Percentiles rank a stretch among this genome's conserved stretches.
Conservation (phyloP, 1,139 yeast genomes). For the Pichia sp. region DNA sequence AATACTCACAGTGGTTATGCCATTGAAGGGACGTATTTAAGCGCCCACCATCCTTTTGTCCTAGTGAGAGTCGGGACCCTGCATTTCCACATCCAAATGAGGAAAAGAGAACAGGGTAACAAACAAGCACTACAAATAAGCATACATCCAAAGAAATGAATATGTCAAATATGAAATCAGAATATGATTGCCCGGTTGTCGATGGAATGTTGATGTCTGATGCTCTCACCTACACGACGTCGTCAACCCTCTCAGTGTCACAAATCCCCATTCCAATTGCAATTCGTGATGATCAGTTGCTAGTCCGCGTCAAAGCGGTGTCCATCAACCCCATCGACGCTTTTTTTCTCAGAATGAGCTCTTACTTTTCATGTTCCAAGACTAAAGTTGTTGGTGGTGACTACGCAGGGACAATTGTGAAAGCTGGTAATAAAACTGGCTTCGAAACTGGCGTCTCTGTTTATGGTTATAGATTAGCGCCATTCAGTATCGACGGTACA, state of each 20-base stretch:
- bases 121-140: too few relatives aligned
- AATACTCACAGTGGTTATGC: too few relatives aligned
- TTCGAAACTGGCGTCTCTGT: constrained; percentile 54
- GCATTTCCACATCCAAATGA: neutral
- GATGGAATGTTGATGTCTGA: constrained; percentile 4
- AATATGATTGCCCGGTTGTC: constrained; percentile 1
- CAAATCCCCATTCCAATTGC: constrained; percentile 11
- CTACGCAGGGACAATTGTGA: constrained; percentile 55
- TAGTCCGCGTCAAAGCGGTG: constrained; percentile 53
- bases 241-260: constrained; percentile 2
- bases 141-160: too few relatives aligned
- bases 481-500: constrained; percentile 41
- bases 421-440: constrained; percentile 43
- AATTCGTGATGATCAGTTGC: constrained; percentile 37
- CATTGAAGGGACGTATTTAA: too few relatives aligned
- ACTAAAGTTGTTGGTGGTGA: constrained; percentile 63
- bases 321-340: constrained; percentile 67
- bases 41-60: neutral
- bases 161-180: too few relatives aligned
- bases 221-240: constrained; percentile 10
- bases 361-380: constrained; percentile 28
- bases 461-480: constrained; percentile 46
- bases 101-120: neutral
- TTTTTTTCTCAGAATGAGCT: constrained; percentile 29
- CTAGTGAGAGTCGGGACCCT: neutral